phyloP scores from a whole-genome alignment of 2,329 filamentous ascomycete species.

The Colletotrichum nymphaeae region DNA sequence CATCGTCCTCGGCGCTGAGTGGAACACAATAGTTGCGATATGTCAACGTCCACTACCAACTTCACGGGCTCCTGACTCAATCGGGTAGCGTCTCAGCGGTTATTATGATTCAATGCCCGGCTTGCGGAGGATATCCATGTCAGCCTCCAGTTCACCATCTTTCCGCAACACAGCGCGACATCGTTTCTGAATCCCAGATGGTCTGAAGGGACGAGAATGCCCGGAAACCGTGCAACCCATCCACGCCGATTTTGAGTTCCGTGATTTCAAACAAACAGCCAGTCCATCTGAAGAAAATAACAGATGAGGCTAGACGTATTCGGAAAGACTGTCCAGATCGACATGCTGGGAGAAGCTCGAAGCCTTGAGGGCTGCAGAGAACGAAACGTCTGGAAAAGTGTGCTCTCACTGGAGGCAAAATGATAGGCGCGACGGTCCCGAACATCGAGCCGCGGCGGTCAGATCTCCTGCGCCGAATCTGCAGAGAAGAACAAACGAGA shows the following conservation, averaged over 20 bases:
- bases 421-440: neutral
- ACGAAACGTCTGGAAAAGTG: neutral
- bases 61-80: neutral
- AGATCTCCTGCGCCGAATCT: neutral
- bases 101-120: neutral
- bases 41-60: neutral
- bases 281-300: neutral
- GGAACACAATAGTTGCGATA: neutral
- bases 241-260: neutral
- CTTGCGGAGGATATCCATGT: neutral
- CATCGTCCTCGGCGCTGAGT: neutral
- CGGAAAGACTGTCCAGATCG: neutral
- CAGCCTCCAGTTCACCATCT: neutral
- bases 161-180: neutral
- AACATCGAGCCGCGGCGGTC: neutral
- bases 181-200: neutral
- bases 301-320: neutral
- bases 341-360: neutral
- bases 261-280: neutral
- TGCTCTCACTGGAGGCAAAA: neutral
- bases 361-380: neutral
- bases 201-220: neutral
- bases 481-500: neutral
- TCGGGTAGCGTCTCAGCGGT: neutral
- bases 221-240: neutral